Base-by-base conservation (phyloP, 495 filamentous ascomycete genomes). In the Hyaloscypha variabilis region DNA sequence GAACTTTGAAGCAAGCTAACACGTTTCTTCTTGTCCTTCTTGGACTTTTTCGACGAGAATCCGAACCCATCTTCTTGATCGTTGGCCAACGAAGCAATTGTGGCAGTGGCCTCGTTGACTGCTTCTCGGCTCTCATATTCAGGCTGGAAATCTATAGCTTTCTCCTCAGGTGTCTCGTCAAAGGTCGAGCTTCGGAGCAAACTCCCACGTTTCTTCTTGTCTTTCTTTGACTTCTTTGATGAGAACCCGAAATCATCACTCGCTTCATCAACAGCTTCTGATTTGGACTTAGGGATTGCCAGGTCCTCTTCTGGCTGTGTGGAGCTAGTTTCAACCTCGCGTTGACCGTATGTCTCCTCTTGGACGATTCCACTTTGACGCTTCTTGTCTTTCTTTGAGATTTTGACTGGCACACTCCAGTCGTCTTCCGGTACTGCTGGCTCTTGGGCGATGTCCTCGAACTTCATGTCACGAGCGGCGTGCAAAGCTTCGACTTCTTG, bases 21-120 rank as follows among this genome's bases (percentile, higher is more conserved):
- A 36, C 67, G 63, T n/a, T 69, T 69, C 65, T 77, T 68, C 61
- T 67, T 74, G 75, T 79, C 83, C 76, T 79, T 81, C 76, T 79
- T 83, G 69, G 80, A 67, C 63, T n/a, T 69, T 31, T 69, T 75
- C 17, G 53, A 30, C 13, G 52, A 24, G 24, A n/a, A 30, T 29
- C 34, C 58, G 21, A 56, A 30, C 11, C 46, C 49, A 55, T 46
- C 58, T 6, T 59, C 36, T 39, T 36, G 39, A 25, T 29, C 28
- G 14, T 64, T 55, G 2, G 66, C 29, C 24, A 36, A 34, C 3
- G 65, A 4, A 52, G 39, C 17, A 34, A 28, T 31, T 28, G 59
- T 4, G 4, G 39, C 59, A 49, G 29, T 8, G 25, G 25, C 5
- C 6, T 25, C 14, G 23, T 21, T 24, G 8, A 55, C 57, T 17